Conservation (phyloP, 495 filamentous ascomycete genomes). For the Letharia columbiana region DNA sequence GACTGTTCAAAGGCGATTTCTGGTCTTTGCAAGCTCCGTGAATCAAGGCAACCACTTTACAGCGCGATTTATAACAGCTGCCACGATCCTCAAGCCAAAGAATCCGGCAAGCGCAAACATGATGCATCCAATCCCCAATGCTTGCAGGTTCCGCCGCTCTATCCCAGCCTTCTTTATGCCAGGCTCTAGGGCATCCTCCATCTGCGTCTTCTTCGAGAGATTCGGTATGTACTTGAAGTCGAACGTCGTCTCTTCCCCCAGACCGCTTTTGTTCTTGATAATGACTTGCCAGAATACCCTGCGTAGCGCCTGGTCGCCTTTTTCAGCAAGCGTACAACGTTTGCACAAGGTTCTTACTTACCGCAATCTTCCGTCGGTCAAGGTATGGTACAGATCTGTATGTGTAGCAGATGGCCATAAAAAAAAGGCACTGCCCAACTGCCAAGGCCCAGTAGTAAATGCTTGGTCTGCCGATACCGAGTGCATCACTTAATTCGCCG, state of each 20-base stretch:
- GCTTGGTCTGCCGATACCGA: conserved; percentile 47
- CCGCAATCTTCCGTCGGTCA: conserved; percentile 49
- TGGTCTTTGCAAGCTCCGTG: background rate
- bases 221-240: conserved; percentile 61
- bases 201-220: conserved; percentile 18
- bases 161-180: background rate
- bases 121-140: conserved; percentile 12
- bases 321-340: background rate
- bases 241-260: conserved; percentile 49
- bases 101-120: background rate
- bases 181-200: conserved; percentile 7
- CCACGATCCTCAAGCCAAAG: conserved; percentile 4
- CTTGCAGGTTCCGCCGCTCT: conserved; percentile 17
- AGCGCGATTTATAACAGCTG: background rate
- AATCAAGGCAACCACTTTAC: background rate
- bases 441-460: conserved; percentile 39
- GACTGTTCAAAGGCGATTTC: background rate
- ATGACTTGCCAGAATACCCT: conserved; percentile 46
- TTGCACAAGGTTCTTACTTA: conserved; percentile 22
- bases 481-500: conserved; percentile 43
- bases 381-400: conserved; percentile 43
- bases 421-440: conserved; percentile 40
- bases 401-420: conserved; percentile 30
- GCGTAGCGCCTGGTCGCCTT: conserved; percentile 35
- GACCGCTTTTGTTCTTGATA: conserved; percentile 46